Base-by-base conservation (phyloP, 2,329 filamentous ascomycete genomes). In the Cercospora nicotianae region DNA sequence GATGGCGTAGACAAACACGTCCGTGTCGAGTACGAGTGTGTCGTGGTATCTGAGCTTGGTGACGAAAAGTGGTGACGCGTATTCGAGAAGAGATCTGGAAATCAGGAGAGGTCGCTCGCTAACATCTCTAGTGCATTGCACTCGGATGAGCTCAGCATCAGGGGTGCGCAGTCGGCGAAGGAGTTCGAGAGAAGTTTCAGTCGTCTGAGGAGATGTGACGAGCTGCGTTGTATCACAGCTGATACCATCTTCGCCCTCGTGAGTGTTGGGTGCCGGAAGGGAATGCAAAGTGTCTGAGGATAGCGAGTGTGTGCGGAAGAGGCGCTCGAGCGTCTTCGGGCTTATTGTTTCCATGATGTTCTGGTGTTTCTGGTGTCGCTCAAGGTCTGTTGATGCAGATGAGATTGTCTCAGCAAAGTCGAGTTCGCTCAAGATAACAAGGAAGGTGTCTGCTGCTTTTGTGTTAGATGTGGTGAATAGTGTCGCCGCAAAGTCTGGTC, bases 51-150 rank as follows among this genome's bases (percentile, higher is more conserved):
- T 23, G 5, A 36, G 33, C 39, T 20, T 7, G 18, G 28, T 5
- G 10, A 1, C 63, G 57, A 65, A 39, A 9, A 60, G 33, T 26
- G 57, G 63, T 31, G 55, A 59, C 5, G 36, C 57, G 2, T 48
- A 55, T 30, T 31, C 39, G 31, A 65, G 55, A 20, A 60, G 33
- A 48, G 23, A 12, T 26, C 45, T 33, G 18, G 33, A 51, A 18
- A 60, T 51, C 28, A 53, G 57, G 12, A 64, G 48, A 18, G 48
- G 61, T 28, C 61, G 45, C 33, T 65, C 39, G 26, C 6, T 28
- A 5, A 10, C 26, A 12, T 65, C 23, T 7, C 9, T 42, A 10
- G 63, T 60, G 39, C 55, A 60, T n/a, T 60, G 39, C 31, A 65
- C 63, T 10, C 28, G 36, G 16, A 51, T 28, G 28, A 60, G 23